A percentile compares a stretch with the other conserved stretches of the same genome.
Conservation (phyloP, 2,329 filamentous ascomycete species). For the Alternaria metachromatica region DNA sequence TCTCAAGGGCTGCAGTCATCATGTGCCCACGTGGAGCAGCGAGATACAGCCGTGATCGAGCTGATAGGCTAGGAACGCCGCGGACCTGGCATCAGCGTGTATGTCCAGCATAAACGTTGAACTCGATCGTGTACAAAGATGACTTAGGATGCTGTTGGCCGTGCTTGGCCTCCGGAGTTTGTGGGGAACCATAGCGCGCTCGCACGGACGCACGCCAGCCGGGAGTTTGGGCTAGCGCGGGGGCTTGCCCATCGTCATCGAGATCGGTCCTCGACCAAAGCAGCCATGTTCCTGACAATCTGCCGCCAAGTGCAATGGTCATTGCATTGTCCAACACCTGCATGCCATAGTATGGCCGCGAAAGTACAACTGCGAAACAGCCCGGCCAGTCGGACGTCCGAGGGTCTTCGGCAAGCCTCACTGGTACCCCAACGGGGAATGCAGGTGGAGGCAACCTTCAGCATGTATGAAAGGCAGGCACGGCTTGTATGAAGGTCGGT, state of each 20-base stretch:
- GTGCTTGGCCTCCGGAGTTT: slow-evolving; percentile 34
- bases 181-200: slow-evolving; percentile 42
- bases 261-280: slow-evolving; percentile 19
- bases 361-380: slow-evolving; percentile 13
- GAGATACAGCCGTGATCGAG: not conserved
- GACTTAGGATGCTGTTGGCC: slow-evolving; percentile 17
- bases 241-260: slow-evolving; percentile 10
- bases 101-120: slow-evolving; percentile 19
- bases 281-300: slow-evolving; percentile 16
- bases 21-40: slow-evolving; percentile 10
- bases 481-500: not conserved
- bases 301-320: slow-evolving; percentile 20
- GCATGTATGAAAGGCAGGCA: slow-evolving; percentile 20
- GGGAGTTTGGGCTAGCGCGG: slow-evolving; percentile 18
- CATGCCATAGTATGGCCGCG: not conserved
- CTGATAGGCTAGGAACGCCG: slow-evolving; percentile 1
- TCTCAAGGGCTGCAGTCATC: not conserved
- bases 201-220: slow-evolving; percentile 2
- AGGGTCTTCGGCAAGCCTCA: slow-evolving; percentile 24
- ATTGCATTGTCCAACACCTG: slow-evolving; percentile 11
- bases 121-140: not conserved
- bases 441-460: slow-evolving; percentile 12
- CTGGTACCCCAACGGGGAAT: slow-evolving; percentile 30
- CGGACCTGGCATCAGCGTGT: slow-evolving; percentile 2
- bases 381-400: slow-evolving; percentile 23